Evolutionary conservation across 2,329 filamentous ascomycete species (phyloP), one percentile per base, ranked within the genome.

Genomic region (Macrophomina tecta): DNA sequence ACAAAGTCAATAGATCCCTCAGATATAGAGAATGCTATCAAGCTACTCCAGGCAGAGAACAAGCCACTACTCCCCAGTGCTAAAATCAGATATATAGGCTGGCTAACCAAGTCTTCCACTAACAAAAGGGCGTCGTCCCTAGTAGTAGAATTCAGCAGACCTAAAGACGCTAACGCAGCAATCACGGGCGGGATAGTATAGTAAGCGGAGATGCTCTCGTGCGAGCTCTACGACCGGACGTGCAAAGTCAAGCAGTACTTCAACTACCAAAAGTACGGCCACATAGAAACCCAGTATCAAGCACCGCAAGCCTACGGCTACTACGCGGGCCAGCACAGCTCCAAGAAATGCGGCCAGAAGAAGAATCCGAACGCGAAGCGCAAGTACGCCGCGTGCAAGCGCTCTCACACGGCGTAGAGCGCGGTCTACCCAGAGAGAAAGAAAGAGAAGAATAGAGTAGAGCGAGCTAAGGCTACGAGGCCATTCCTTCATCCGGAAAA

Each of bases 261-360:
- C 18, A 68, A 72, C 67, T 71, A 60, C 70, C 32, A 71, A 68
- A 68, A 66, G 62, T 69, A 70, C 40, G 62, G 68, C 69, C 55
- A 71, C 46, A 71, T 69, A 71, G 67, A 66, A 72, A 71, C 68
- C 69, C 45, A 72, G 64, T 70, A 62, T 60, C 70, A 72, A 69
- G 69, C 64, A 69, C 40, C 63, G 69, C 70, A 34, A 66, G 69
- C 65, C 68, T 69, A 56, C 67, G 62, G 64, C 67, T 69, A 69
- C 64, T 70, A 55, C 60, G 64, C 66, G 60, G 60, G 69, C 32
- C 34, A 68, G 28, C 64, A 70, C 66, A 45, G 67, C 34, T 69
- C 55, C 51, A 30, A 42, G 58, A 55, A 70, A 32, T 71, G 65
- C 65, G 60, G 40, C 49, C 67, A 52, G n/a, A 72, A 64, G 64